Evolutionary conservation across 352 stramenopile genomes (phyloP), one percentile per base, ranked within the genome.

Genomic region (Phytophthora litchii): DNA sequence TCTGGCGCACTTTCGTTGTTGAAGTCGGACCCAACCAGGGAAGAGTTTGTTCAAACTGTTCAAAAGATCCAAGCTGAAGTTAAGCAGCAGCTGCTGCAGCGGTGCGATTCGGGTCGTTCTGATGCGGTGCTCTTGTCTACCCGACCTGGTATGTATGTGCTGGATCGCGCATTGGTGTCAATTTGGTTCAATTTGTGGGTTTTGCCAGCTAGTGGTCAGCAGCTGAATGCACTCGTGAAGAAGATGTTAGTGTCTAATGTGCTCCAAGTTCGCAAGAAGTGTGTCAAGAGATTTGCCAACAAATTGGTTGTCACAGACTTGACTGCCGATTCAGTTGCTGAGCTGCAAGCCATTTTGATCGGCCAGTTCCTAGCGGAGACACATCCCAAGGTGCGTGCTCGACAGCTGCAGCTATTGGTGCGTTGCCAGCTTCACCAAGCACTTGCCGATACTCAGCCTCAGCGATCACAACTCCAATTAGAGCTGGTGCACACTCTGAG

Each of bases 241-340:
- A 54, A 61, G 16, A 67, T 89, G 54, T 43, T 90, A 7, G 55
- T 72, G 19, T 74, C 66, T 3, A 58, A 57, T 12, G 65, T 88
- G 40, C 64, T 91, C 4, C 76, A 89, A 62, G 74, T 86, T 13
- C 80, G 82, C 43, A 91, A 89, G 59, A 76, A 74, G 19, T 58
- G 78, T 19, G 74, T 67, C 37, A 88, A 89, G 44, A 61, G 87
- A 35, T 57, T 88, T n/a, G 56, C 47, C n/a, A 76, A 78, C 45
- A 50, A 57, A 17, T 19, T 76, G 23, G 32, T 46, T 11, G 20
- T 68, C 8, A 37, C 54, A 1, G 11, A 48, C 14, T 49, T 71
- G 31, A 49, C 4, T n/a, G 14, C 17, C 6, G 50, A 65, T 17
- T 21, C 14, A 46, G 37, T 60, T 50, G 51, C 36, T 44, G 31